These are phyloP conservation scores for Fusarium nanum DNA, from an alignment of 2,329 filamentous ascomycete genomes.

Conservation along the genomic window DNA sequence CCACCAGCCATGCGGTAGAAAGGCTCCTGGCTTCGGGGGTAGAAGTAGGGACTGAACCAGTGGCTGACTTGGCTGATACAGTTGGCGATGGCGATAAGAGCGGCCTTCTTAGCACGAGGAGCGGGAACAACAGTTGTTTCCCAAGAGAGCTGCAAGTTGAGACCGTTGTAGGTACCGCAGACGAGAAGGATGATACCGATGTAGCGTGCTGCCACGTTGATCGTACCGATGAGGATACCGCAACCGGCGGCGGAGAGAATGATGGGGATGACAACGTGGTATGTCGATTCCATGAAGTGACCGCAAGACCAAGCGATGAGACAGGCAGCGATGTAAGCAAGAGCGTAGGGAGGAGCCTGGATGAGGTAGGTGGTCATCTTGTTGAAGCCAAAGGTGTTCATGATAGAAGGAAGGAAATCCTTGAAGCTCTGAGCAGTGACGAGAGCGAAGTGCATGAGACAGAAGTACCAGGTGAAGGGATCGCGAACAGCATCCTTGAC, in stretches of 20 bases:
- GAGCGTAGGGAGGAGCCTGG: slow-evolving; percentile 56
- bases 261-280: slow-evolving; percentile 56
- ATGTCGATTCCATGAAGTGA: slow-evolving; percentile 53
- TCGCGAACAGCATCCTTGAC: slow-evolving; percentile 50
- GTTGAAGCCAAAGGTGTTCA: slow-evolving; percentile 48
- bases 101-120: slow-evolving; percentile 55
- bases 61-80: slow-evolving; percentile 55
- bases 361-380: slow-evolving; percentile 54
- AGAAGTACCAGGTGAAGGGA: slow-evolving; percentile 56
- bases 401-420: slow-evolving; percentile 57
- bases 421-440: slow-evolving; percentile 57
- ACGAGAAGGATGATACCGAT: slow-evolving; percentile 56
- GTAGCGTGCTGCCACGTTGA: slow-evolving; percentile 57
- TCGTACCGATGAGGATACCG: slow-evolving; percentile 56
- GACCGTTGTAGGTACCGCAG: slow-evolving; percentile 54
- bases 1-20: slow-evolving; percentile 49
- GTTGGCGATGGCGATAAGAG: slow-evolving; percentile 58
- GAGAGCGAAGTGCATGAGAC: slow-evolving; percentile 56
- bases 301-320: slow-evolving; percentile 55
- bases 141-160: slow-evolving; percentile 57
- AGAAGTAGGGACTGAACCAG: slow-evolving; percentile 58
- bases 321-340: slow-evolving; percentile 56
- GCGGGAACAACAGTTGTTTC: slow-evolving; percentile 56
- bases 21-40: slow-evolving; percentile 46
- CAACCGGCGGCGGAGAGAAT: slow-evolving; percentile 53